These are phyloP conservation scores for Entomortierella parvispora DNA, from an alignment of 192 early-diverging fungal species.

Conservation along the genomic window DNA sequence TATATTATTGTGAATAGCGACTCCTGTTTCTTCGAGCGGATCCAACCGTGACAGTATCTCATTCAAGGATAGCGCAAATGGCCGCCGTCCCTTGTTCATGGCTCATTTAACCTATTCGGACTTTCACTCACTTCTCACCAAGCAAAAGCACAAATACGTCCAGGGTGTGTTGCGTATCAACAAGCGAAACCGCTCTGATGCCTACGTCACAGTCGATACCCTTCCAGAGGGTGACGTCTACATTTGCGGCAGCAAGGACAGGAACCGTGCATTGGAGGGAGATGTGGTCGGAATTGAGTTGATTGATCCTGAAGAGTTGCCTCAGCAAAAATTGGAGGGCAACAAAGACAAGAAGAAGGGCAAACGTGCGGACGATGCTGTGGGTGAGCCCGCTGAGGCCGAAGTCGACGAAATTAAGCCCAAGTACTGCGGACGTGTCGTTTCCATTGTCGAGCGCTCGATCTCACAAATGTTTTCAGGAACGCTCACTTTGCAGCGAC, in stretches of 20 bases:
- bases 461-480: constrained; percentile 69
- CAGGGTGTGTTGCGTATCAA: constrained; percentile 89
- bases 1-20: constrained; percentile 37
- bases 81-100: constrained; percentile 63
- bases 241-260: constrained; percentile 75
- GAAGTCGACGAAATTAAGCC: constrained; percentile 65
- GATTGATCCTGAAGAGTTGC: constrained; percentile 73
- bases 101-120: constrained; percentile 67
- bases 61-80: constrained; percentile 59
- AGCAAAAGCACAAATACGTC: constrained; percentile 60
- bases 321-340: constrained; percentile 64
- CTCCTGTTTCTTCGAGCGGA: constrained; percentile 52
- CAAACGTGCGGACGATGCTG: constrained; percentile 54
- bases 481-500: constrained; percentile 38
- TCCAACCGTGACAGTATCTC: constrained; percentile 57
- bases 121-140: constrained; percentile 59
- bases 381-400: constrained; percentile 58
- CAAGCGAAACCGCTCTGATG: constrained; percentile 84
- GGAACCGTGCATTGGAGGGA: constrained; percentile 89
- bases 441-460: constrained; percentile 66
- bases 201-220: constrained; percentile 85
- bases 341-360: constrained; percentile 66
- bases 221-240: constrained; percentile 78
- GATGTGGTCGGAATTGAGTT: constrained; percentile 84
- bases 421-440: constrained; percentile 65